Conservation (phyloP, 1,284 basidiomycete species). For the Singerocomus inundabilis region DNA sequence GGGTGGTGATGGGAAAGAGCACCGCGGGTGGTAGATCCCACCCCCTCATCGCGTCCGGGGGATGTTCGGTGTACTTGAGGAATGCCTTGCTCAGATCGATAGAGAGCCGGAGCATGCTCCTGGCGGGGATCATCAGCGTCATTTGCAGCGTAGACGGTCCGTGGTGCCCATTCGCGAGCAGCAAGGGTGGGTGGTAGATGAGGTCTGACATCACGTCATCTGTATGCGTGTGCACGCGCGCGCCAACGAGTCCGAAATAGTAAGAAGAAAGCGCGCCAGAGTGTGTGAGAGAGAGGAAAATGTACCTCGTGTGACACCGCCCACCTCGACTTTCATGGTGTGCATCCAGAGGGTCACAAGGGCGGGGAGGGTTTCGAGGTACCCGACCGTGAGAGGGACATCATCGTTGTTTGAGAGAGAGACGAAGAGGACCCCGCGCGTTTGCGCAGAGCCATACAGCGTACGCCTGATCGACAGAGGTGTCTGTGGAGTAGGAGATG, state of each 20-base stretch:
- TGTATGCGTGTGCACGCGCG: too few relatives aligned
- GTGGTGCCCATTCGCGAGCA: conserved; percentile 42
- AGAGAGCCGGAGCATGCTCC: conserved; percentile 59
- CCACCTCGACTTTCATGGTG: conserved; percentile 57
- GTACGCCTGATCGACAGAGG: conserved; percentile 69
- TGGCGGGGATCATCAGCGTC: conserved; percentile 67
- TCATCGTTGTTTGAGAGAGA: conserved; percentile 66
- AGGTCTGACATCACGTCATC: conserved; percentile 47
- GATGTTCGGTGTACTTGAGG: conserved; percentile 93
- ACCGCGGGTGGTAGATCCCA: conserved; percentile 90
- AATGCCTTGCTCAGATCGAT: conserved; percentile 85
- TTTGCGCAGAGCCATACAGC: conserved; percentile 76
- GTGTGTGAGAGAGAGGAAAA: conserved; percentile 9
- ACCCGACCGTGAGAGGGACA: conserved; percentile 53
- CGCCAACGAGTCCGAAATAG: too few relatives aligned
- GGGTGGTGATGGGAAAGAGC: conserved; percentile 56
- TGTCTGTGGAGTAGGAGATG: conserved; percentile 31
- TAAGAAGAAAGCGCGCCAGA: too few relatives aligned
- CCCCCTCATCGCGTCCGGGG: conserved; percentile 92
- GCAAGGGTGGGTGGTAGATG: conserved; percentile 68
- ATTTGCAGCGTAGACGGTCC: conserved; percentile 55
- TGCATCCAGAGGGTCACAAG: conserved; percentile 88
- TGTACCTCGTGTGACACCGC: conserved; percentile 47
- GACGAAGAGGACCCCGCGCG: conserved; percentile 69
- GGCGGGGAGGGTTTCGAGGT: conserved; percentile 94